Evolutionary conservation across 2,329 filamentous ascomycete genomes (phyloP).

Genomic region (Byssothecium circinans): DNA sequence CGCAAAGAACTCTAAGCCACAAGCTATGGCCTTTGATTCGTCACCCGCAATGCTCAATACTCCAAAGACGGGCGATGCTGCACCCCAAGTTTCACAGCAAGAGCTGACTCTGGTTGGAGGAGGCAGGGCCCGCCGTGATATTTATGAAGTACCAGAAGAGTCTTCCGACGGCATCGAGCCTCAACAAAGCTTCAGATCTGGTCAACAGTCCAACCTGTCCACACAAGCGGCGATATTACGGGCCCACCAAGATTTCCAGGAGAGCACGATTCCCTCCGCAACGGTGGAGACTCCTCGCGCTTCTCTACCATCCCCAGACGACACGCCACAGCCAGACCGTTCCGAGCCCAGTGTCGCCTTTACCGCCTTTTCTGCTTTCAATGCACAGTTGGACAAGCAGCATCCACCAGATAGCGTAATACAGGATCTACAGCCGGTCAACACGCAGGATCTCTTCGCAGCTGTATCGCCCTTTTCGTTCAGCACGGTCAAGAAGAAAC

Average conservation of each 20-base stretch:
- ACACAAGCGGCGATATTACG: constrained; percentile 42
- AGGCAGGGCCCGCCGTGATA: constrained; percentile 6
- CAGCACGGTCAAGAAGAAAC: constrained; percentile 47
- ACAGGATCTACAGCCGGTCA: constrained; percentile 27
- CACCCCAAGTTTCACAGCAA: neutral
- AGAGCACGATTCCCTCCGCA: constrained; percentile 24
- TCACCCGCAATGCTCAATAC: constrained; percentile 17
- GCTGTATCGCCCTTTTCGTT: constrained; percentile 45
- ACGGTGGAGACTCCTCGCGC: constrained; percentile 16
- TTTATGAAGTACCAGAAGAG: constrained; percentile 10
- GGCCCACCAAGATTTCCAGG: constrained; percentile 38
- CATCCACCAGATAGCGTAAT: constrained; percentile 14
- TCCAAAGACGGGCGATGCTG: neutral
- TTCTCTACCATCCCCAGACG: constrained; percentile 19
- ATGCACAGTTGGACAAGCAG: constrained; percentile 20
- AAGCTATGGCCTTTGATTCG: constrained; percentile 28
- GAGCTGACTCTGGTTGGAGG: neutral
- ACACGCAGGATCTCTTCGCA: constrained; percentile 50
- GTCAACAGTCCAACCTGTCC: constrained; percentile 32
- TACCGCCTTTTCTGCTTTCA: constrained; percentile 36
- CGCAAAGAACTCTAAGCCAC: constrained; percentile 17
- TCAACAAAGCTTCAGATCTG: constrained; percentile 8
- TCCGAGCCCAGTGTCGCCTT: constrained; percentile 24
- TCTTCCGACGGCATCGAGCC: neutral
- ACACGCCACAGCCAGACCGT: constrained; percentile 18